Percentiles rank a stretch among this genome's conserved stretches.
Evolutionary conservation across 805 yeast genomes (phyloP).

Genomic region (Ogataea corticis): DNA sequence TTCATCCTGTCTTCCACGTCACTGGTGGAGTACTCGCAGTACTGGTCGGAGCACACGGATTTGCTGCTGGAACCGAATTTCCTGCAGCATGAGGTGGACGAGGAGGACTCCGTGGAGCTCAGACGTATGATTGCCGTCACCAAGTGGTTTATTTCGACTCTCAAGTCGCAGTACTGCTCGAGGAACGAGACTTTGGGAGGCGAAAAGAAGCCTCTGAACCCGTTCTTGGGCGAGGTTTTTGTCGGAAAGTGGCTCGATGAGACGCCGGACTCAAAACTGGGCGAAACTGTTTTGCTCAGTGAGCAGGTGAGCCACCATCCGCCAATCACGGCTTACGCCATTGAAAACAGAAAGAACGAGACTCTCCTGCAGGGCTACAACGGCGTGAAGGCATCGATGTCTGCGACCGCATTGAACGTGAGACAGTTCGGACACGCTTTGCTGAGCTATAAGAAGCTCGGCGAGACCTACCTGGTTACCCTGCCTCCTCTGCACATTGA

Average conservation of each 20-base stretch:
- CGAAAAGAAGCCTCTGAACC: slow-evolving; percentile 96
- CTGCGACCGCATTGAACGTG: slow-evolving; percentile 74
- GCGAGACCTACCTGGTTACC: slow-evolving; percentile 76
- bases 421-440: slow-evolving; percentile 93
- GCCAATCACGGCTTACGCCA: slow-evolving; percentile 91
- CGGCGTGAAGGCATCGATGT: slow-evolving; percentile 81
- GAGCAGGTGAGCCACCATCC: slow-evolving; percentile 99
- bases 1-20: slow-evolving; percentile 91
- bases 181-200: slow-evolving; percentile 91
- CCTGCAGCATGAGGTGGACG: slow-evolving; percentile 39
- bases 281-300: slow-evolving; percentile 75
- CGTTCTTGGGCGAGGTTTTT: slow-evolving; percentile 92
- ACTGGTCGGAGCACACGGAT: slow-evolving; percentile 94
- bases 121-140: slow-evolving; percentile 80
- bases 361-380: slow-evolving; percentile 84
- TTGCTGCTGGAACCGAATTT: slow-evolving; percentile 72
- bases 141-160: slow-evolving; percentile 87
- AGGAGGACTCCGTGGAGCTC: slow-evolving; percentile 51
- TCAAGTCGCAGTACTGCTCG: slow-evolving; percentile 91
- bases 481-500: slow-evolving; percentile 94
- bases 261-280: slow-evolving; percentile 49
- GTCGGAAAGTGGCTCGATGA: slow-evolving; percentile 82
- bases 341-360: slow-evolving; percentile 69
- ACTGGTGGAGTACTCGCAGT: slow-evolving; percentile 86
- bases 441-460: slow-evolving; percentile 57